Conservation (phyloP, 441 rosid genomes). For the Mallotus japonicus region DNA sequence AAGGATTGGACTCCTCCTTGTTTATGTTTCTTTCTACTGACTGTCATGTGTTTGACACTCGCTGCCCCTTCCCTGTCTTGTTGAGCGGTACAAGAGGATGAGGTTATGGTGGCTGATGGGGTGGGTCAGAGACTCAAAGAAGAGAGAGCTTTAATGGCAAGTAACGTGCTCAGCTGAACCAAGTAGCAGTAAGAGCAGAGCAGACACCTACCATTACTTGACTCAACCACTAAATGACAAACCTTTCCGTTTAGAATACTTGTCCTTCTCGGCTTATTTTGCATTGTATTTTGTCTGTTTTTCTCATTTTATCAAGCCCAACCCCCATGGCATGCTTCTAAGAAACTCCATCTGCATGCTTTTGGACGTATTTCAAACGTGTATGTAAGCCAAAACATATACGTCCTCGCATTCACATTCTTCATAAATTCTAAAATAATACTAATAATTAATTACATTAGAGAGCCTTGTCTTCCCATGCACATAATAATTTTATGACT, state of each 20-base stretch:
- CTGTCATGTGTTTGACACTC: neutral
- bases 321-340: neutral
- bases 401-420: no score
- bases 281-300: neutral
- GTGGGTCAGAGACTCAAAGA: neutral
- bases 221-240: neutral
- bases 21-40: neutral
- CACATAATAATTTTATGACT: no score
- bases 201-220: neutral
- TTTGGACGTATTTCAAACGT: neutral
- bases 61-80: neutral
- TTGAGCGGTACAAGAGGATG: neutral
- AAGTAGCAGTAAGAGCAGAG: neutral
- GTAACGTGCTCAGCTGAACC: slow-evolving; percentile 6
- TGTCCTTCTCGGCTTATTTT: neutral
- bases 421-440: no score
- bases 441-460: no score
- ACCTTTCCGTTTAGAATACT: neutral
- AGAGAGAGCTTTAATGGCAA: neutral
- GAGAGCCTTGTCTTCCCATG: no score
- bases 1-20: neutral
- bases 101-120: neutral
- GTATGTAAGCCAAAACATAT: no score
- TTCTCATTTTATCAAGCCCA: neutral
- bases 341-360: neutral